Base-by-base conservation (phyloP, 768 basidiomycete species). In the Macrocybe gigantea region DNA sequence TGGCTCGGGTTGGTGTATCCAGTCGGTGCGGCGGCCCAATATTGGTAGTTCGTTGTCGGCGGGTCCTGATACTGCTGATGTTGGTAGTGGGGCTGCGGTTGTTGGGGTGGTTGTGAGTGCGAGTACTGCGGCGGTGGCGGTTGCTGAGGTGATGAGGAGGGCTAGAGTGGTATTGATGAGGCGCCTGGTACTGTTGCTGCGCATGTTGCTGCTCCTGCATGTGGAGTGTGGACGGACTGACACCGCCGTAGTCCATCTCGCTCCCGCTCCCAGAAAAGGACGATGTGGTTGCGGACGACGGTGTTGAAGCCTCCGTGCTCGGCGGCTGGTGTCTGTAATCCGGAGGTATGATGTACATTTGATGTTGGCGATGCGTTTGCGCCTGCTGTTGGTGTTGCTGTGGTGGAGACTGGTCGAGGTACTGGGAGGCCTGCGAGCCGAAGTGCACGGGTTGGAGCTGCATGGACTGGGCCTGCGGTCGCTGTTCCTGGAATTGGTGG, bases 21-120 rank as follows among this genome's bases (percentile, higher is more conserved):
- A 3, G 49, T 49, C 8, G 56, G 53, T 3, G 64, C 61, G 13
- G 63, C 60, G 13, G 64, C 56, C 69, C 67, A 69, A 41, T 69
- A 67, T 35, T 60, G 54, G 53, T 64, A 35, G 29, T 35, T 36
- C 8, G 33, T 10, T 7, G 33, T 12, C 3, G 46, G 44, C 33
- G 40, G 45, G 39, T 35, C 33, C 14, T 36, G 41, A 34, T 44
- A 36, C 51, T 45, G 54, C n/a, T 51, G 53, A 47, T 1, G 1
- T 8, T 44, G 42, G 22, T 33, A 31, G 3, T 47, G 45, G 13
- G 38, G 14, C n/a, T 49, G 31, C 12, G 38, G 15, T n/a, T 15
- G 11, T 34, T 34, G 13, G 13, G 41, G 37, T 8, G 35, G 22
- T 22, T 22, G 22, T 22, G 22, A 22, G 22, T 22, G 22, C 22